Conservation (phyloP, 2,329 filamentous ascomycete species). For the Cordyceps tenuipes region DNA sequence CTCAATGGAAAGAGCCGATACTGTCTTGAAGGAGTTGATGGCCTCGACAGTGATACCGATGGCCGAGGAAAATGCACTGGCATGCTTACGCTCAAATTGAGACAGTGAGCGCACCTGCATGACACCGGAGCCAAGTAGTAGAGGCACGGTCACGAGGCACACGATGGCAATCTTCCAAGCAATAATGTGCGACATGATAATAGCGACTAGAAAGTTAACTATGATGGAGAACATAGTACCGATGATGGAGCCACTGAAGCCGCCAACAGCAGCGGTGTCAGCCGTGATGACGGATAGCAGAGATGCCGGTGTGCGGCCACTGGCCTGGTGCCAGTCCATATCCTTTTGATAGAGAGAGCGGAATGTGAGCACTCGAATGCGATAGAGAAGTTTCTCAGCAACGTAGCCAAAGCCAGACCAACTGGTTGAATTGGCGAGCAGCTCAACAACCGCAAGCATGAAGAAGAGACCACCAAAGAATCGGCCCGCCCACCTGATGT, state of each 20-base stretch:
- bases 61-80: constrained; percentile 55
- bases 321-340: constrained; percentile 62
- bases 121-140: constrained; percentile 60
- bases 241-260: constrained; percentile 61
- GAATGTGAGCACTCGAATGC: constrained; percentile 55
- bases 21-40: constrained; percentile 56
- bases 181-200: constrained; percentile 61
- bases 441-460: constrained; percentile 38
- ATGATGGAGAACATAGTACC: constrained; percentile 60
- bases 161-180: constrained; percentile 72
- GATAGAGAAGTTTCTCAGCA: constrained; percentile 57
- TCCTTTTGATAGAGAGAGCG: constrained; percentile 58
- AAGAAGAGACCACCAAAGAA: constrained; percentile 52
- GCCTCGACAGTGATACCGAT: constrained; percentile 60
- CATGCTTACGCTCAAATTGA: constrained; percentile 54
- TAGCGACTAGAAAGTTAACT: constrained; percentile 59
- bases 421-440: constrained; percentile 48
- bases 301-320: constrained; percentile 50
- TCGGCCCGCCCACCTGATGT: constrained; percentile 29
- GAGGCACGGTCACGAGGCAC: constrained; percentile 58
- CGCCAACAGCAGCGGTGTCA: constrained; percentile 58
- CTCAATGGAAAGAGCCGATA: constrained; percentile 47
- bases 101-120: constrained; percentile 58
- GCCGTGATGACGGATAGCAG: constrained; percentile 61
- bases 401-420: constrained; percentile 39